Evolutionary conservation across 805 yeast genomes (phyloP), one percentile per base, ranked within the genome.

Genomic region (Sungouiella blattae): DNA sequence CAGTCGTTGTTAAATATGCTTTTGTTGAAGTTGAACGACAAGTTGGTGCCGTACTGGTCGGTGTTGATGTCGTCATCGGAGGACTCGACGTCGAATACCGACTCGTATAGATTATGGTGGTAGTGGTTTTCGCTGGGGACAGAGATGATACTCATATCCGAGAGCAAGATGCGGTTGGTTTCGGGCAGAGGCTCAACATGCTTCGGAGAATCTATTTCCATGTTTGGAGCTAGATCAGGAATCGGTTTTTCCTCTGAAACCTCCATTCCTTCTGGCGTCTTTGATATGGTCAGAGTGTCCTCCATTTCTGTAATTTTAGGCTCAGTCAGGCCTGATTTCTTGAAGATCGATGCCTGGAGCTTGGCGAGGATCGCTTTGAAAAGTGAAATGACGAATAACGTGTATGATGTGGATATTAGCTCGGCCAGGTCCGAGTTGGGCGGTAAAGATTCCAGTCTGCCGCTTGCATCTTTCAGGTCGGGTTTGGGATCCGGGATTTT

Each of bases 41-140:
- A 29, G 8, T 42, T 24, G 4, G 49, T 47, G 4, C 51, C 51
- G 18, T 47, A 47, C 32, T 47, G 51, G 6, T 14, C 31, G n/a
- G 28, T 24, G 15, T 36, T 41, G 6, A 36, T 21, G 6, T 36
- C 41, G 11, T 47, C 49, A 9, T 42, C 47, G n/a, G 41, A 28
- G 11, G 43, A 30, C 9, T 44, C 49, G 9, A 44, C 35, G 24
- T 44, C 44, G 20, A 40, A 40, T 15, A 47, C 22, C 11, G 40
- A 34, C 9, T 34, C 37, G 30, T 42, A 47, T 4, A 41, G 13
- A 27, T 43, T 33, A 6, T 20, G 13, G 21, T 20, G 13, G n/a
- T 14, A 18, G 20, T 11, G 14, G 14, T 15, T 12, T 4, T 16
- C 22, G 9, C 17, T 31, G 16, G 28, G 13, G 5, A 26, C 17